phyloP scores from a whole-genome alignment of 345 rosid genomes.

The Sisymbrium altissimum region DNA sequence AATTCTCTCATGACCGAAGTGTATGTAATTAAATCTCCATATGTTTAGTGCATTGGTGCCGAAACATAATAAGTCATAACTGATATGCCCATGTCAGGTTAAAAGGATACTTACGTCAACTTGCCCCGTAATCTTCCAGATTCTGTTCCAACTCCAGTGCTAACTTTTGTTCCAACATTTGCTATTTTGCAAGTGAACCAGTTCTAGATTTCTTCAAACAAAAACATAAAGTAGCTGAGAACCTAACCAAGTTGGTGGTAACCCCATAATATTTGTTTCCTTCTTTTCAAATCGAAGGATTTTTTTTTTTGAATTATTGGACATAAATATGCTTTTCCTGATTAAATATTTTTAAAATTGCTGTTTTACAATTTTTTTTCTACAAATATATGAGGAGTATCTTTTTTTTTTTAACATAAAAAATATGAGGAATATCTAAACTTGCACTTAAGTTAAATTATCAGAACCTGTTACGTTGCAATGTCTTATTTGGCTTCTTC shows the following conservation, averaged over 20 bases:
- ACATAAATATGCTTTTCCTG: too few species aligned
- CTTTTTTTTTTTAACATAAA: too few species aligned
- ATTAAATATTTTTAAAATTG: background rate
- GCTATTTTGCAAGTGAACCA: background rate
- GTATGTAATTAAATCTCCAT: too few species aligned
- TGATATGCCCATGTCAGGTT: background rate
- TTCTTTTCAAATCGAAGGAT: too few species aligned
- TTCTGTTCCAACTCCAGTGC: background rate
- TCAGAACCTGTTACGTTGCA: conserved; percentile 2
- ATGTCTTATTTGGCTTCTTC: conserved; percentile 13
- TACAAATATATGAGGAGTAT: background rate
- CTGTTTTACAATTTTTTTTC: background rate
- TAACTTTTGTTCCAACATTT: background rate
- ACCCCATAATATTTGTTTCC: background rate
- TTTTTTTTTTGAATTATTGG: too few species aligned
- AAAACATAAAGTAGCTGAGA: background rate
- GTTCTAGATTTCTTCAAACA: background rate
- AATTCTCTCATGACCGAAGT: too few species aligned
- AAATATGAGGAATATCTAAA: background rate
- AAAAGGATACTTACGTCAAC: background rate
- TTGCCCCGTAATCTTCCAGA: background rate
- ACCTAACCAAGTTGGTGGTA: background rate
- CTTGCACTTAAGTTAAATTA: background rate
- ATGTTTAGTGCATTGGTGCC: too few species aligned
- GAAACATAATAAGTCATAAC: background rate